Base-by-base conservation (phyloP, 352 stramenopile species). In the Thraustochytrium striatum region DNA sequence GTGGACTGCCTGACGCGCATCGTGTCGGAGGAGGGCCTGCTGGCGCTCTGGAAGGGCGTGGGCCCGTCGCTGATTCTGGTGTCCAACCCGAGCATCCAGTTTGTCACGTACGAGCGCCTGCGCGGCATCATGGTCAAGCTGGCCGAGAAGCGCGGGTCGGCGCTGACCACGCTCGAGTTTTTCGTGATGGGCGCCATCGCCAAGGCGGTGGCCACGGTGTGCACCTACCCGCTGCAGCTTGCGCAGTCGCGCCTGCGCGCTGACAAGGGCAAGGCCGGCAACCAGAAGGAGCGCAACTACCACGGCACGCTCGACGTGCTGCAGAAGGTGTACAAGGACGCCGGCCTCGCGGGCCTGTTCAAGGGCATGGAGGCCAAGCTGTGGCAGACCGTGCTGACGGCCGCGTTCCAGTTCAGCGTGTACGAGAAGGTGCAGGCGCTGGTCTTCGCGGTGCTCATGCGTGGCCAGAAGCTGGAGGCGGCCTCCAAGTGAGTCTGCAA, bases 81-180 rank as follows among this genome's bases (percentile, higher is more conserved):
- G 57, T 94, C 89, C 21, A 98, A 98, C 85, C 94, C 94, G 5
- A 91, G 95, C 68, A 97, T 98, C 79, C 93, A 98, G 86, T 96
- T 96, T 83, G 90, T 97, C 72, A 89, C 90, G 55, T 98, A 98
- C 86, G 94, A 97, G 82, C 87, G 91, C 55, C 89, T 97, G 57
- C 57, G 72, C 33, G 61, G 38, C 19, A 25, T 59, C 5, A 25
- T 80, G 0, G 57, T 21, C 16, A 16, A 8, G 25, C n/a, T 72
- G 35, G 28, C 61, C 25, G 57, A 80, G 32, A 81, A 81, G 57
- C 41, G 80, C 11, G 72, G 72, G 44, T 52, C 68, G 3, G 81
- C 80, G 3, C 85, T 97, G 3, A 88, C 85, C 36, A 85, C 87
- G 30, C 69, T 89, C 65, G 91, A 97, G 80, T 93, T 95, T 33